phyloP scores from a whole-genome alignment of 2,329 filamentous ascomycete species.

The Trichophyton mentagrophytes region DNA sequence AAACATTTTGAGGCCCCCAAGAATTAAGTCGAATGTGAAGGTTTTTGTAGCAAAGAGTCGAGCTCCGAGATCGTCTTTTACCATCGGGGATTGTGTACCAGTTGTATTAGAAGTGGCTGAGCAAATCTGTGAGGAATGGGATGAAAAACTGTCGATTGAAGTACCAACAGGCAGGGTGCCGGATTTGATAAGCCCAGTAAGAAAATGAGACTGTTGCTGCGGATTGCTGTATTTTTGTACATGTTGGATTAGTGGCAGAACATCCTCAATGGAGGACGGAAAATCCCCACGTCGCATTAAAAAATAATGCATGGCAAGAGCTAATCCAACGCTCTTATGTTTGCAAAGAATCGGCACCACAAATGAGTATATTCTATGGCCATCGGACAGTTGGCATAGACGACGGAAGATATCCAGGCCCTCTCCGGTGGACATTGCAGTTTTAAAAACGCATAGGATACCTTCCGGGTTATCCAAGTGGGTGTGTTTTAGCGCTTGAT shows the following conservation, averaged over 20 bases:
- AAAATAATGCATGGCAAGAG: constrained; percentile 36
- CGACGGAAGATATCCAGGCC: constrained; percentile 27
- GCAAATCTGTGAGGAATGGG: not conserved
- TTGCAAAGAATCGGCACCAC: constrained; percentile 32
- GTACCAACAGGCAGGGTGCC: constrained; percentile 6
- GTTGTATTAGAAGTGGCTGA: not conserved
- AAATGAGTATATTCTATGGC: constrained; percentile 32
- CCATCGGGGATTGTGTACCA: constrained; percentile 16
- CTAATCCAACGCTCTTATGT: constrained; percentile 26
- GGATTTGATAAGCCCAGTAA: constrained; percentile 6
- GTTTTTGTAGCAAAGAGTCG: constrained; percentile 68
- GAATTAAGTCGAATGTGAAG: constrained; percentile 58
- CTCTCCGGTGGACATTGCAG: constrained; percentile 14
- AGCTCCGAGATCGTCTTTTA: constrained; percentile 61
- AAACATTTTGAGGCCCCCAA: constrained; percentile 56
- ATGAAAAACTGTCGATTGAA: not conserved
- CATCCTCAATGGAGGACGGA: constrained; percentile 26
- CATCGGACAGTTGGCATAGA: constrained; percentile 29
- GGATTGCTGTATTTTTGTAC: constrained; percentile 22
- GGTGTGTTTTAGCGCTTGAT: constrained; percentile 25
- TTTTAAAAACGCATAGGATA: constrained; percentile 21
- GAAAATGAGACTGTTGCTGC: constrained; percentile 8
- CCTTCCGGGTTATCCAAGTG: constrained; percentile 22
- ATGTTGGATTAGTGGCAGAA: constrained; percentile 31
- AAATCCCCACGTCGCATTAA: constrained; percentile 32